A percentile compares a stretch with the other conserved stretches of the same genome.
Evolutionary conservation across 2,329 filamentous ascomycete genomes (phyloP).

Genomic region (Phialemoniopsis sp.): DNA sequence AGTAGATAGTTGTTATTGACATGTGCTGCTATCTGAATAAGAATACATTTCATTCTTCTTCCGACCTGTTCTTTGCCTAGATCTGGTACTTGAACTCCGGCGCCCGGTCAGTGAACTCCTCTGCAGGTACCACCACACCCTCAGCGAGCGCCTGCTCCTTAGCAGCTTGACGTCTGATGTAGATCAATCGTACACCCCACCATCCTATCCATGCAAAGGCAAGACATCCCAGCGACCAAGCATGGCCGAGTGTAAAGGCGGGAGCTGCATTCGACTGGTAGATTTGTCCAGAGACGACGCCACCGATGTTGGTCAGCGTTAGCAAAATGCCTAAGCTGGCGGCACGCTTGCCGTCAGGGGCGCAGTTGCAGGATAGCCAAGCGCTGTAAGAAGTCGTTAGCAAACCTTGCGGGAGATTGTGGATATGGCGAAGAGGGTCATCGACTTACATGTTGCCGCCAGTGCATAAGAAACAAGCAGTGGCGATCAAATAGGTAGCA

Average conservation of each 20-base stretch:
- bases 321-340: conserved; percentile 18
- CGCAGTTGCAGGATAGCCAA: conserved; percentile 19
- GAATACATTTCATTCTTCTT: too few relatives aligned
- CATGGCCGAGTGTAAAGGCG: conserved; percentile 21
- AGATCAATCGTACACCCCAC: conserved; percentile 27
- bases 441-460: conserved; percentile 17
- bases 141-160: conserved; percentile 21
- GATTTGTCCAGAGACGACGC: conserved; percentile 19
- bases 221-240: conserved; percentile 28
- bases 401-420: neutral
- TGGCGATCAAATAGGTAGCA: conserved; percentile 33
- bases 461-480: conserved; percentile 16
- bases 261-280: conserved; percentile 17
- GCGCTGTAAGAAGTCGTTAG: conserved; percentile 7
- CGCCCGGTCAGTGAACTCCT: conserved; percentile 42
- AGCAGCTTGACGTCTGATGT: conserved; percentile 18
- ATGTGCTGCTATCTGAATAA: too few relatives aligned
- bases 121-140: conserved; percentile 40
- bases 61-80: conserved; percentile 10
- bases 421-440: neutral
- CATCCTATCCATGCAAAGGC: conserved; percentile 28
- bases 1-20: too few relatives aligned
- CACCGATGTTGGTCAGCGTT: conserved; percentile 17
- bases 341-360: conserved; percentile 20
- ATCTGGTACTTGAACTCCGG: conserved; percentile 47